phyloP scores from a whole-genome alignment of 805 yeast species.

The Teunomyces gatunensis region DNA sequence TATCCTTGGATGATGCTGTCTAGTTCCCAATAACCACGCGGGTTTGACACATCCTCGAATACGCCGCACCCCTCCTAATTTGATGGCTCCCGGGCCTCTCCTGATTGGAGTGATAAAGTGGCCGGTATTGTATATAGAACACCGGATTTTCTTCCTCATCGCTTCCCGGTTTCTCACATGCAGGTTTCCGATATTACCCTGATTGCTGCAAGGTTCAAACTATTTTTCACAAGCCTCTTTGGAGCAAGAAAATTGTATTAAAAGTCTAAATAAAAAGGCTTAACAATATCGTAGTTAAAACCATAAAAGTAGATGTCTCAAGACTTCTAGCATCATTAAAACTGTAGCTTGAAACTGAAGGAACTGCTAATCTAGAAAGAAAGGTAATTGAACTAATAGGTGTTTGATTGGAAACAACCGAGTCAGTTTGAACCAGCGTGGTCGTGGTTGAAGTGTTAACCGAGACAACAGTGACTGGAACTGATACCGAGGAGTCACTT shows the following conservation, averaged over 20 bases:
- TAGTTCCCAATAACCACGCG: neutral
- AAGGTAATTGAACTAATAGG: neutral
- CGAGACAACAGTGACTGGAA: too few relatives aligned
- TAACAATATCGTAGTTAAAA: neutral
- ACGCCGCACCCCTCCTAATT: slow-evolving; percentile 3
- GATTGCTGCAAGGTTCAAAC: neutral
- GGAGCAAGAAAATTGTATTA: too few relatives aligned
- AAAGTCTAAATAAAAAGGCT: slow-evolving; percentile 2
- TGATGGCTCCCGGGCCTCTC: neutral
- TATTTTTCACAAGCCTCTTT: too few relatives aligned
- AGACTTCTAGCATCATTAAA: neutral
- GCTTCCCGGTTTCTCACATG: neutral
- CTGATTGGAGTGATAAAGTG: slow-evolving; percentile 3
- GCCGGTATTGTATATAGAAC: neutral
- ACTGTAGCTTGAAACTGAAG: neutral
- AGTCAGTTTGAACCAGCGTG: neutral
- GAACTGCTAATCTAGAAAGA: neutral
- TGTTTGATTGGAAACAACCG: neutral
- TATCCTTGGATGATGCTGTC: neutral
- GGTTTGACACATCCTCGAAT: neutral
- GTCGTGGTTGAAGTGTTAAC: too few relatives aligned
- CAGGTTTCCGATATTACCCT: neutral
- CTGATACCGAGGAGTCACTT: too few relatives aligned
- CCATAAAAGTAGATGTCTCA: neutral
- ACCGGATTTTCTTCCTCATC: neutral